Percentiles rank a stretch among this genome's conserved stretches.
These are phyloP conservation scores for Colletotrichum brevisporum DNA, from an alignment of 2,329 filamentous ascomycete genomes.

Conservation along the genomic window DNA sequence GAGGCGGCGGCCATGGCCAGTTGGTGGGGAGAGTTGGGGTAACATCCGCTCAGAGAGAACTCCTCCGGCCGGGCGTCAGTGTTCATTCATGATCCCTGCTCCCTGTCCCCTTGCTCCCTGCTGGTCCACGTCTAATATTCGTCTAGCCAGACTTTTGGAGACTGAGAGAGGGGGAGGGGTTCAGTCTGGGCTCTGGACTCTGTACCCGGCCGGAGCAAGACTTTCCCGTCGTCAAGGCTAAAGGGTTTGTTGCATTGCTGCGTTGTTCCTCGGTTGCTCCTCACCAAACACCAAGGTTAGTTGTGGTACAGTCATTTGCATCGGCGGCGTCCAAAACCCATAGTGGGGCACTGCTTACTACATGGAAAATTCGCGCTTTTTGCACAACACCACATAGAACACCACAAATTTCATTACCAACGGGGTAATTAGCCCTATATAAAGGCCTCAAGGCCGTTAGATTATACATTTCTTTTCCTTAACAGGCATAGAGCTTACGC, in stretches of 20 bases:
- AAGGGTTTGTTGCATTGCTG: neutral
- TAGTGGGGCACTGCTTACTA: no score
- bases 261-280: neutral
- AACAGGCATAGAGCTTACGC: no score
- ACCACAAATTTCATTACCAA: no score
- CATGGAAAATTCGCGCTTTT: no score
- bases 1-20: slow-evolving; percentile 8
- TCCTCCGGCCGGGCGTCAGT: slow-evolving; percentile 15
- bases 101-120: neutral
- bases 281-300: no score
- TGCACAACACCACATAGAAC: no score
- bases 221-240: no score
- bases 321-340: no score
- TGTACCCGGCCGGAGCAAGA: neutral
- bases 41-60: slow-evolving; percentile 18
- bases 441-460: no score
- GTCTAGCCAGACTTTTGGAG: slow-evolving; percentile 1
- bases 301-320: no score
- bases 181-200: neutral
- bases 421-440: no score
- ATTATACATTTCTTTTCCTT: no score
- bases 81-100: slow-evolving; percentile 14
- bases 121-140: slow-evolving; percentile 6
- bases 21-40: slow-evolving; percentile 21
- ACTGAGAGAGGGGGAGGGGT: neutral